Base-by-base conservation (phyloP, 192 early-diverging fungal genomes). In the Rhizophlyctis rosea region DNA sequence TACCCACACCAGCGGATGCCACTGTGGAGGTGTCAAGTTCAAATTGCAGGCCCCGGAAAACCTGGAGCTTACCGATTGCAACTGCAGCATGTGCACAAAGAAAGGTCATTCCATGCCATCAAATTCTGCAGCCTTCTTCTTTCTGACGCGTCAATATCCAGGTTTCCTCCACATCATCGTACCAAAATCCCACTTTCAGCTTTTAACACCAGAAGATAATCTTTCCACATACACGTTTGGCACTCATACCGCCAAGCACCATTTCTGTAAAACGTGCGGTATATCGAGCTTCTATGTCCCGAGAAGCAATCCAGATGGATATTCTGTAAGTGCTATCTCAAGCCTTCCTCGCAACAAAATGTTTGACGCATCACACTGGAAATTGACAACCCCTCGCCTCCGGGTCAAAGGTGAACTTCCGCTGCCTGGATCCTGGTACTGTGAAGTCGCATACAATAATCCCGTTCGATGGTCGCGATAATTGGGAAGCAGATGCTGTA, bases 231-330 rank as follows among this genome's bases (percentile, higher is more conserved):
- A 81, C 53, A 73, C 76, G n/a, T 81, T 81, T 52, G 74, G 74
- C 61, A 72, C 79, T 53, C 68, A 71, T 28, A 53, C 69, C 25
- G 79, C 79, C 0, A 59, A 78, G 62, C 79, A 81, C 59, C 75
- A 70, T 28, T 78, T 81, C 48, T 81, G 79, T 62, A 65, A 65
- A 24, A 74, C 62, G 1, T 81, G 79, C 56, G 79, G 79, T 0
- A 64, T 81, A 23, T 56, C 68, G 62, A 67, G 73, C 1, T 77
- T 62, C 56, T 81, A 81, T 31, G 54, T 81, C 4, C 79, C 79
- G 0, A 63, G 79, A 16, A 74, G 72, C 59, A 77, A 81, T 51
- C 79, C 79, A 4, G 76, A 81, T 50, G 73, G 71, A 9, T 73
- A 55, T 50, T 74, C 76, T 16, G 59, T 78, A 50, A 81, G 74